Evolutionary conservation across 31 red algal genomes (phyloP).

Genomic region (Asparagopsis taxiformis): DNA sequence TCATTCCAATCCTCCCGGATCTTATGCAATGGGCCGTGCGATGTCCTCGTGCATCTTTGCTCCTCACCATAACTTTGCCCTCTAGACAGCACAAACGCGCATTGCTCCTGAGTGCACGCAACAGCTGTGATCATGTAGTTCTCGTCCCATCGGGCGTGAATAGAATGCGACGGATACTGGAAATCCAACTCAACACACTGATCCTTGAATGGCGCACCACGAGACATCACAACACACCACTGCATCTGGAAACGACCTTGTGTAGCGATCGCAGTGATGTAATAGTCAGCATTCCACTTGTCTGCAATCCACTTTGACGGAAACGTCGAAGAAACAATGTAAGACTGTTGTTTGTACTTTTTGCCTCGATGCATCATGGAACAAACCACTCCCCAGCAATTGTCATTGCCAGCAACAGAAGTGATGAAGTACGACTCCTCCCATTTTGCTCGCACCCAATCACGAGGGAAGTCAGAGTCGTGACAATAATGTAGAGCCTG

Average conservation of each 20-base stretch:
- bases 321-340: constrained; percentile 97
- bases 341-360: constrained; percentile 97
- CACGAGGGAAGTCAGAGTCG: constrained; percentile 88
- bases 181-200: constrained; percentile 98
- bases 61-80: constrained; percentile 92
- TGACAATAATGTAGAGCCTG: constrained; percentile 97
- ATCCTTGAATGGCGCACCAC: constrained; percentile 94
- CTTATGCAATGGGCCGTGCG: constrained; percentile 95
- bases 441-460: constrained; percentile 96
- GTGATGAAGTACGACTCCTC: constrained; percentile 95
- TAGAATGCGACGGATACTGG: constrained; percentile 93
- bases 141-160: constrained; percentile 96
- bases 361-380: constrained; percentile 89
- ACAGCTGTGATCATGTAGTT: constrained; percentile 98
- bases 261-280: constrained; percentile 93
- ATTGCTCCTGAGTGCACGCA: constrained; percentile 89
- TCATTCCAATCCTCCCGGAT: constrained; percentile 99
- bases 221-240: constrained; percentile 98
- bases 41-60: constrained; percentile 95
- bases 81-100: constrained; percentile 93
- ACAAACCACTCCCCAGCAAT: constrained; percentile 94
- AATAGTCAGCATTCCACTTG: constrained; percentile 95
- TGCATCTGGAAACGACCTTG: constrained; percentile 94
- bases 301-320: constrained; percentile 98
- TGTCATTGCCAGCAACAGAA: constrained; percentile 87